These are phyloP conservation scores for Cryptosporidium sp. DNA, from an alignment of 169 alveolate genomes.

Conservation along the genomic window DNA sequence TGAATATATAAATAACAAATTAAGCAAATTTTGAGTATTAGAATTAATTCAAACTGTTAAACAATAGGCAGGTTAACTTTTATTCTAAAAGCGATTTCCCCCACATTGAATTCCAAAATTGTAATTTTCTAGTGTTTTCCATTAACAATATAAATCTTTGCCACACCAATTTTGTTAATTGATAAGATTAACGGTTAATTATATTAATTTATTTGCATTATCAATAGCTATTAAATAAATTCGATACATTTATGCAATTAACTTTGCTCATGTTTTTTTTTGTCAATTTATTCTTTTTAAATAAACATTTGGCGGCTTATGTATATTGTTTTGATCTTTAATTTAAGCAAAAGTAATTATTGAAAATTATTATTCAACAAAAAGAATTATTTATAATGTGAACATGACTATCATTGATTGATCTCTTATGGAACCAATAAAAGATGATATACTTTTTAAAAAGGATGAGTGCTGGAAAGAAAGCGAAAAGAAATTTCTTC, in stretches of 20 bases:
- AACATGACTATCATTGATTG: neutral
- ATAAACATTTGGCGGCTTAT: constrained; percentile 5
- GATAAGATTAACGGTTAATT: neutral
- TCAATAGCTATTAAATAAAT: neutral
- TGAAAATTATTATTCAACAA: neutral
- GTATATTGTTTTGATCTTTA: constrained; percentile 4
- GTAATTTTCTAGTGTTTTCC: neutral
- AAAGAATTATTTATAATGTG: neutral
- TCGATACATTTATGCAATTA: neutral
- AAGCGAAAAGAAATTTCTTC: constrained; percentile 34
- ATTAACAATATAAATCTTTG: neutral
- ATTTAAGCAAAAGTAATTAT: neutral
- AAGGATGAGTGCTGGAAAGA: constrained; percentile 72
- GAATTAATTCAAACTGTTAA: neutral
- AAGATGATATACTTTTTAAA: constrained; percentile 27
- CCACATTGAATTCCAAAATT: neutral
- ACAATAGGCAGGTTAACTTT: neutral
- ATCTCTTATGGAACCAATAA: constrained; percentile 12
- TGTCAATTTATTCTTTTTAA: neutral
- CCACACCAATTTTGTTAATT: constrained; percentile 12
- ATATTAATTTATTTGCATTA: neutral
- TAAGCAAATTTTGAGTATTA: neutral
- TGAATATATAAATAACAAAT: neutral
- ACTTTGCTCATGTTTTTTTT: neutral
- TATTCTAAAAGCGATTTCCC: neutral